Percentiles rank a stretch among this genome's conserved stretches.
Conservation (phyloP, 208 protist species). For the Porcisia hertigi region DNA sequence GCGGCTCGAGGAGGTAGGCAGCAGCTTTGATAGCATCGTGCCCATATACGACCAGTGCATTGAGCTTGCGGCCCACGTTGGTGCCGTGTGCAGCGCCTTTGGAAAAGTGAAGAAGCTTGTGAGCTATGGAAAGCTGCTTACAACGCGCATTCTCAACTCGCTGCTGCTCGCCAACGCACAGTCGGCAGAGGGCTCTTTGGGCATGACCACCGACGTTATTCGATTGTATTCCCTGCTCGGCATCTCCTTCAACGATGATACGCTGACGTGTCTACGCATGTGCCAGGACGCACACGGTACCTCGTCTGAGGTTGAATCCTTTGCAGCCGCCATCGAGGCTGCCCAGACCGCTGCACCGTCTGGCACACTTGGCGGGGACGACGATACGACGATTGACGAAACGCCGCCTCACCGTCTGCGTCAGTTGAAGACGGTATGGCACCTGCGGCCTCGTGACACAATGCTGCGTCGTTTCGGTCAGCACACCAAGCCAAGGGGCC, state of each 20-base stretch:
- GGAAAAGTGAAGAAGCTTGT: conserved; percentile 77
- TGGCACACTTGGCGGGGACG: conserved; percentile 44
- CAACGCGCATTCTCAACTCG: conserved; percentile 83
- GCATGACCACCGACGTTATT: conserved; percentile 74
- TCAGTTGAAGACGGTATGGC: conserved; percentile 64
- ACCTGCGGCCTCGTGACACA: conserved; percentile 73
- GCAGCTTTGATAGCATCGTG: conserved; percentile 54
- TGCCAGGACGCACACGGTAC: conserved; percentile 56
- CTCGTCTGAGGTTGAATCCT: conserved; percentile 36
- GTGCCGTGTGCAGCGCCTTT: conserved; percentile 72
- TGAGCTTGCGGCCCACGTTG: conserved; percentile 74
- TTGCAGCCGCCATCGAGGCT: conserved; percentile 24
- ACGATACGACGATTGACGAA: conserved; percentile 43
- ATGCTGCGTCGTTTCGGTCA: conserved; percentile 80
- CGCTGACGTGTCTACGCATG: conserved; percentile 49
- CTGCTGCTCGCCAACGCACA: conserved; percentile 83
- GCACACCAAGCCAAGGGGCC: conserved; percentile 37
- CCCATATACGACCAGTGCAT: conserved; percentile 84
- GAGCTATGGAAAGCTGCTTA: conserved; percentile 74
- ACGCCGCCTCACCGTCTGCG: conserved; percentile 69
- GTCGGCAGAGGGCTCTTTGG: conserved; percentile 54
- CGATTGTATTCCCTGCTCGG: conserved; percentile 62
- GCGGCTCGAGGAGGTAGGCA: conserved; percentile 73
- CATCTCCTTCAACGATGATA: conserved; percentile 69
- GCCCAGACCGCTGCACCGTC: conserved; percentile 20